phyloP scores from a whole-genome alignment of 768 basidiomycete species.

The Boletus bicolor region DNA sequence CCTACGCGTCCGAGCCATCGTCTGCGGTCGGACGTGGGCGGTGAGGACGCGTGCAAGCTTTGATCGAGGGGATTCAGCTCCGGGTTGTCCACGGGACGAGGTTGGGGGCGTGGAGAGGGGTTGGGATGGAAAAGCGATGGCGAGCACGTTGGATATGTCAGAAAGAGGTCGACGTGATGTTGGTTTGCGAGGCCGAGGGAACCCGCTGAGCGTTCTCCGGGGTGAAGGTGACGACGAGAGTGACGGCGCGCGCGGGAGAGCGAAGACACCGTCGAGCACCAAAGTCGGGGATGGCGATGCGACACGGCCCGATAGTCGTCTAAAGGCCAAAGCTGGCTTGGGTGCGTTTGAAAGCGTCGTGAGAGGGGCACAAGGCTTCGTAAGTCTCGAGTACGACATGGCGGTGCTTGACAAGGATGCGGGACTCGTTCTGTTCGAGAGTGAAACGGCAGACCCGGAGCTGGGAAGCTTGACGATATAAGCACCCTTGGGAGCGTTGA shows the following conservation, averaged over 20 bases:
- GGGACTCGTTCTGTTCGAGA: neutral
- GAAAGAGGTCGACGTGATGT: neutral
- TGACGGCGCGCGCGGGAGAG: slow-evolving; percentile 1
- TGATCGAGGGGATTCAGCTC: slow-evolving; percentile 17
- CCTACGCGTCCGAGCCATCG: neutral
- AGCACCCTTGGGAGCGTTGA: neutral
- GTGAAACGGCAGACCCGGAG: neutral
- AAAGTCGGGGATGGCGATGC: slow-evolving; percentile 15
- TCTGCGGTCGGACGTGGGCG: neutral
- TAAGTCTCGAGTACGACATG: neutral
- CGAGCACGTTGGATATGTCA: neutral
- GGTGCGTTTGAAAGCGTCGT: neutral
- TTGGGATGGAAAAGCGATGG: neutral
- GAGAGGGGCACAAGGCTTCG: neutral
- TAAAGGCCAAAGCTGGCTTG: neutral
- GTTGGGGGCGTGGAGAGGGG: neutral
- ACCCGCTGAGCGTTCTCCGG: neutral
- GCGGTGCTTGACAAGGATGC: neutral
- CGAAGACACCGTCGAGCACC: slow-evolving; percentile 23
- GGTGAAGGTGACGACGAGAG: neutral
- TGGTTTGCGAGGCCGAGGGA: slow-evolving; percentile 4
- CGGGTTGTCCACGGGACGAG: neutral
- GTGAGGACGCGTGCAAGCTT: slow-evolving; percentile 22
- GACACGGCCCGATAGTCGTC: neutral
- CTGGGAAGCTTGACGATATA: slow-evolving; percentile 20